Percentiles rank a stretch among this genome's conserved stretches.
phyloP scores from a whole-genome alignment of 1,139 yeast species.

The Blastobotrys aristatus region DNA sequence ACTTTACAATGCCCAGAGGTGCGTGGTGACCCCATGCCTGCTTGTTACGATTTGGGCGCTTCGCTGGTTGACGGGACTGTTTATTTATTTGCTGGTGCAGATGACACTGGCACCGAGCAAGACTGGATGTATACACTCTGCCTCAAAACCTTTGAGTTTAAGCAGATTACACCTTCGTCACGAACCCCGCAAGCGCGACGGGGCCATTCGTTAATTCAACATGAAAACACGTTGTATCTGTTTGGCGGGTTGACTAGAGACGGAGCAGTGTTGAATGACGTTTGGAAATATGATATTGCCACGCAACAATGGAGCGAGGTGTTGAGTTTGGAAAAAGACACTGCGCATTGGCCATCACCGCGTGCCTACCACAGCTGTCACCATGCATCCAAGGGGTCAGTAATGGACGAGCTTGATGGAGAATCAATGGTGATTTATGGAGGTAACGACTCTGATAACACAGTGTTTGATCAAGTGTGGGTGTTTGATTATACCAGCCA shows the following conservation, averaged over 20 bases:
- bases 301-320: conserved; percentile 20
- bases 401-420: conserved; percentile 3
- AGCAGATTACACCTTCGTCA: conserved; percentile 10
- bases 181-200: conserved; percentile 18
- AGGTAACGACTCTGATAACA: conserved; percentile 18
- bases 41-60: conserved; percentile 20
- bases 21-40: conserved; percentile 21
- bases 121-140: conserved; percentile 21
- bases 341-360: conserved; percentile 23
- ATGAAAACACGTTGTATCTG: conserved; percentile 17
- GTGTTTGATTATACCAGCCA: conserved; percentile 19
- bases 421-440: conserved; percentile 23
- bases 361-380: conserved; percentile 26
- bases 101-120: conserved; percentile 15
- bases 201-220: conserved; percentile 23
- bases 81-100: conserved; percentile 16
- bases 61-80: conserved; percentile 17
- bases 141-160: conserved; percentile 16
- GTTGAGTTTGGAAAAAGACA: conserved; percentile 22
- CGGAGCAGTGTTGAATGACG: conserved; percentile 19
- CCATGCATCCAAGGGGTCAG: conserved; percentile 5
- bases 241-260: conserved; percentile 24
- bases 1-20: conserved; percentile 17
- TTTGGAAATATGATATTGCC: conserved; percentile 22
- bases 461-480: conserved; percentile 24